phyloP scores from a whole-genome alignment of 108 stramenopile species.

The Skeletonema tropicum region DNA sequence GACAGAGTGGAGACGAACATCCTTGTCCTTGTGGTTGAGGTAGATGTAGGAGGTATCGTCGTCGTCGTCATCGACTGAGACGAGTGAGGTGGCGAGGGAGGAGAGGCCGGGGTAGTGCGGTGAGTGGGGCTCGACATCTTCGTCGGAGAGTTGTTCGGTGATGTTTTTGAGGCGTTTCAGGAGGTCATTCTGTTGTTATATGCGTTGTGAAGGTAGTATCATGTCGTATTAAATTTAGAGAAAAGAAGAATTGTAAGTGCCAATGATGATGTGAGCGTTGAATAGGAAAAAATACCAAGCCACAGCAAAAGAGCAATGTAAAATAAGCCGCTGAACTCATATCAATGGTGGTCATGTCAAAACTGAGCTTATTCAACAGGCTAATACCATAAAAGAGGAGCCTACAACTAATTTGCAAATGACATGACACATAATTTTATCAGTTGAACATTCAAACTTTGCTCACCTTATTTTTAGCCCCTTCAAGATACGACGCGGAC shows the following conservation, averaged over 20 bases:
- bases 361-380: neutral
- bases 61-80: neutral
- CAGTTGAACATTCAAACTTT: neutral
- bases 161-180: slow-evolving; percentile 14
- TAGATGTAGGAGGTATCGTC: slow-evolving; percentile 12
- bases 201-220: neutral
- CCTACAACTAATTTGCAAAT: neutral
- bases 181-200: slow-evolving; percentile 17
- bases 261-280: neutral
- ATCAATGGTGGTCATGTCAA: neutral
- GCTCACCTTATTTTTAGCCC: slow-evolving; percentile 8
- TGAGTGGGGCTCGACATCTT: slow-evolving; percentile 7
- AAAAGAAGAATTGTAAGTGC: neutral
- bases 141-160: slow-evolving; percentile 25
- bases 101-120: slow-evolving; percentile 61
- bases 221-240: too few relatives aligned
- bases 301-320: neutral
- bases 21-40: slow-evolving; percentile 70
- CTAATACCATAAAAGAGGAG: neutral
- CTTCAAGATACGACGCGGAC: slow-evolving; percentile 2
- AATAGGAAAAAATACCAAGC: neutral
- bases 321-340: neutral
- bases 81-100: slow-evolving; percentile 54
- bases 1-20: slow-evolving; percentile 69
- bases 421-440: neutral